phyloP scores from a whole-genome alignment of 176 grass and related monocot genomes.

The Metroxylon sagu region DNA sequence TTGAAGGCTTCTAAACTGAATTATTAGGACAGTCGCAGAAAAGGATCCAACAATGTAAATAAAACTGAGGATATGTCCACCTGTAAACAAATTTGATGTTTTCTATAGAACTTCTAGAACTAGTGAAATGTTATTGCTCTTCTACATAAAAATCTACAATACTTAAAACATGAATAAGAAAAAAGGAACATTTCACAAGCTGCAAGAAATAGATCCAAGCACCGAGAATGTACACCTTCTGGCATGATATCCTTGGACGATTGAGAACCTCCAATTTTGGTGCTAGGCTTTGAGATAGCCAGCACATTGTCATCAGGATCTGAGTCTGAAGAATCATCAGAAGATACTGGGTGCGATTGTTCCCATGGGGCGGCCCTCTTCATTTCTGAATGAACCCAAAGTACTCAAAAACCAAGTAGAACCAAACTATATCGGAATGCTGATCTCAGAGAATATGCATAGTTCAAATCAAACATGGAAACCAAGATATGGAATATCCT shows the following conservation, averaged over 20 bases:
- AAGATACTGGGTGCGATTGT: constrained; percentile 31
- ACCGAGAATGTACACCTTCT: constrained; percentile 29
- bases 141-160: neutral
- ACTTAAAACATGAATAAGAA: neutral
- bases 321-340: constrained; percentile 42
- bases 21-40: too few species aligned
- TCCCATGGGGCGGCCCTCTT: constrained; percentile 58
- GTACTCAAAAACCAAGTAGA: too few species aligned
- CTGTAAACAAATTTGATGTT: too few species aligned
- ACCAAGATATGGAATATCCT: too few species aligned
- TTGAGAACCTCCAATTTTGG: constrained; percentile 29
- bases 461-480: too few species aligned
- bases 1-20: too few species aligned
- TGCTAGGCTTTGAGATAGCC: constrained; percentile 11
- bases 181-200: neutral
- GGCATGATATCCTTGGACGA: constrained; percentile 22
- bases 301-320: constrained; percentile 31
- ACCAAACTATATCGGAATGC: too few species aligned
- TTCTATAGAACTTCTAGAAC: too few species aligned
- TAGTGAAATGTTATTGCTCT: neutral
- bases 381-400: constrained; percentile 26
- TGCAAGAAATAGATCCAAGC: neutral
- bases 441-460: too few species aligned
- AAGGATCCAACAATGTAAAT: too few species aligned
- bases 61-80: too few species aligned